Conservation (phyloP, 257 asterid genomes). For the Lantana camara region DNA sequence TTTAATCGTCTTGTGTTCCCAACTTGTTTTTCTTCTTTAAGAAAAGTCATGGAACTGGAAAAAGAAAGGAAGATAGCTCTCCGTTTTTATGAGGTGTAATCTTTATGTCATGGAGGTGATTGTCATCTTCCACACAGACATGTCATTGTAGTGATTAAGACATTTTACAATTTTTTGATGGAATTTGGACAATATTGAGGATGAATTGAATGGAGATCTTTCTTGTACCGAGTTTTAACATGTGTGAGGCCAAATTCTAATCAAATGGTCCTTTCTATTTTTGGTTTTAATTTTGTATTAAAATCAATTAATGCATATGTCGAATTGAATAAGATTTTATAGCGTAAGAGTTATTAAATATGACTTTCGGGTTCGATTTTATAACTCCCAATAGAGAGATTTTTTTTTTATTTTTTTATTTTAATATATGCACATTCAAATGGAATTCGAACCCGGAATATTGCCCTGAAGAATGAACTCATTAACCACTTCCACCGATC, state of each 20-base stretch:
- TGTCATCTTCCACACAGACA: constrained; percentile 3
- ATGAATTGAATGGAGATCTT: neutral
- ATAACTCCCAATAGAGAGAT: too few relatives aligned
- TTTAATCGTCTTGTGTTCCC: neutral
- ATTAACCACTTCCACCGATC: too few relatives aligned
- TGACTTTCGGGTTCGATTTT: too few relatives aligned
- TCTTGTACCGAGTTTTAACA: neutral
- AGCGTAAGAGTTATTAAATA: too few relatives aligned
- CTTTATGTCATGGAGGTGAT: constrained; percentile 11
- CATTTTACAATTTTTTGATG: neutral
- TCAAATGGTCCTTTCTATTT: neutral
- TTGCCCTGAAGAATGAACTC: too few relatives aligned
- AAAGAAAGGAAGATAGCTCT: constrained; percentile 5
- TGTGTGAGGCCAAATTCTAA: neutral
- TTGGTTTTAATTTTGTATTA: too few relatives aligned
- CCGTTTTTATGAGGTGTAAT: neutral
- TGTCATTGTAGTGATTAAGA: neutral
- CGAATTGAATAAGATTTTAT: too few relatives aligned
- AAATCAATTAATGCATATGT: too few relatives aligned
- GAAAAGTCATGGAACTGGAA: neutral
- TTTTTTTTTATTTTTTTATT: too few relatives aligned
- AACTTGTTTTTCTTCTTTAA: neutral
- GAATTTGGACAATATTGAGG: neutral
- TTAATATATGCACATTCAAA: too few relatives aligned
- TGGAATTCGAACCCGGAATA: too few relatives aligned